Base-by-base conservation (phyloP, 2,329 filamentous ascomycete species). In the Rhynchosporium graminicola region DNA sequence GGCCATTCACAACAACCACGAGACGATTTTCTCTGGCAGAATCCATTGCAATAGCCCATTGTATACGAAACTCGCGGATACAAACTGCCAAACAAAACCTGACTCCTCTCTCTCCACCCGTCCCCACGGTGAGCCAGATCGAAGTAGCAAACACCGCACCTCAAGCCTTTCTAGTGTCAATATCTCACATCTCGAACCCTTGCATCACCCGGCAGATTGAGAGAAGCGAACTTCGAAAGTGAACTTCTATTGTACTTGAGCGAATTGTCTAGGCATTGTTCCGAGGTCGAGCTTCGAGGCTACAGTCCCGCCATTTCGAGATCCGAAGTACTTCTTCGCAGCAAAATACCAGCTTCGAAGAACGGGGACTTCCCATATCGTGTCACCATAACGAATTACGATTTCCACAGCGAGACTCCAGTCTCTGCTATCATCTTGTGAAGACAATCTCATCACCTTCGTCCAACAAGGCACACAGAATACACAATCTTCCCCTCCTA, bases 211-310 rank as follows among this genome's bases (percentile, higher is more conserved):
- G 13, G 31, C 13, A 52, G 10, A 40, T 52, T 40, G 31, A 51
- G 26, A n/a, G 6, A 26, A 52, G 15, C 50, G 50, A 40, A 6
- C 50, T 3, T 26, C 31, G 12, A 38, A 52, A 33, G 33, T 26
- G n/a, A 52, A 52, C 6, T 52, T 6, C 31, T 26, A 38, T 52
- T 26, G n/a, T 52, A 52, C 50, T 26, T 26, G 50, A 33, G 50
- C 31, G 33, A 20, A 38, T 12, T 3, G 31, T n/a, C 15, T 38
- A 9, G 36, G n/a, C 31, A 52, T 38, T 52, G 31, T 52, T 38
- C n/a, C 50, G 26, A 38, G 50, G 4, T 38, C 6, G 50, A 38
- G n/a, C 10, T 26, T n/a, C 50, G 50, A 52, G 50, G 50, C 5
- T 52, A 52, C 31, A 20, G 50, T 38, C 10, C 31, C 50, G 9